A percentile compares a stretch with the other conserved stretches of the same genome.
Evolutionary conservation across 106 monocot species (phyloP).

Genomic region (Apostasia shenzhenica): DNA sequence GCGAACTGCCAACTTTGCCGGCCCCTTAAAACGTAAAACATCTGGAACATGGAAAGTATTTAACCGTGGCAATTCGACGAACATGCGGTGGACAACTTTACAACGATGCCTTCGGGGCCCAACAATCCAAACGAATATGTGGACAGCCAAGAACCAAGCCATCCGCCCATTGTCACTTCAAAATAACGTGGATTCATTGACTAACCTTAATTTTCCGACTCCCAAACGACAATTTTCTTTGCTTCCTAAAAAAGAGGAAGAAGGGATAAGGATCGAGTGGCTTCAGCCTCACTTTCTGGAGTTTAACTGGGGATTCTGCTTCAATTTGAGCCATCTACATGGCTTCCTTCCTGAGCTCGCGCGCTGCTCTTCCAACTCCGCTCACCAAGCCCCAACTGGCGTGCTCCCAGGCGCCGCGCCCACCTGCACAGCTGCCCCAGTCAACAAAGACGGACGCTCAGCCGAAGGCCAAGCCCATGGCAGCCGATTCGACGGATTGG

Average conservation of each 20-base stretch:
- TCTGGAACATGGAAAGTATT: background rate
- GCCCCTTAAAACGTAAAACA: background rate
- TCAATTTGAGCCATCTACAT: background rate
- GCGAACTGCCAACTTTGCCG: background rate
- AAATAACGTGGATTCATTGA: too few relatives aligned
- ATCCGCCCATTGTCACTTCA: too few relatives aligned
- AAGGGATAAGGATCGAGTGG: background rate
- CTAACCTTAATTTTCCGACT: too few relatives aligned
- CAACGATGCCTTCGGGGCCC: background rate
- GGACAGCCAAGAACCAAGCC: too few relatives aligned
- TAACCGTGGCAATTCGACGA: background rate
- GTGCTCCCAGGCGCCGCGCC: conserved; percentile 2
- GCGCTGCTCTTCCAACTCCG: conserved; percentile 3
- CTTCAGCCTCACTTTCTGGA: background rate
- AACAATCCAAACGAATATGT: too few relatives aligned
- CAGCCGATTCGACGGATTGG: conserved; percentile 84
- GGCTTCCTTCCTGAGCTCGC: conserved; percentile 14
- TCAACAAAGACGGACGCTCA: conserved; percentile 2
- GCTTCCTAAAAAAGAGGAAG: too few relatives aligned
- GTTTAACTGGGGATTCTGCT: background rate
- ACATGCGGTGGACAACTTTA: conserved; percentile 1
- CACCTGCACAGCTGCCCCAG: conserved; percentile 3
- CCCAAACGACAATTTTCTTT: too few relatives aligned
- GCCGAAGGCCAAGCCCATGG: background rate
- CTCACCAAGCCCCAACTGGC: conserved; percentile 9